These are phyloP conservation scores for Salix caprea DNA, from an alignment of 345 rosid species.

Conservation along the genomic window DNA sequence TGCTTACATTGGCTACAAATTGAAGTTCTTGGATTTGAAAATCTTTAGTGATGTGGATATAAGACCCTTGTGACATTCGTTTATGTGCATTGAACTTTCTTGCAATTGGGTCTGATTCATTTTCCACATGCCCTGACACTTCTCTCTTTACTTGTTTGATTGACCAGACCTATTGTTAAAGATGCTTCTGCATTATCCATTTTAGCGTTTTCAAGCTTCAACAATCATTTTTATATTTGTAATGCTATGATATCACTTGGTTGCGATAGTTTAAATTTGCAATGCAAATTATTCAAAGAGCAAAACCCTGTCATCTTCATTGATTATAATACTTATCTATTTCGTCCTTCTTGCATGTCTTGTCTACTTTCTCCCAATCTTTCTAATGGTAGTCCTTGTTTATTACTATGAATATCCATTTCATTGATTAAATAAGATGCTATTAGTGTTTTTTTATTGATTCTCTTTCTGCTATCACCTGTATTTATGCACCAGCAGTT, in stretches of 20 bases:
- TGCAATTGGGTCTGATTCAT: background rate
- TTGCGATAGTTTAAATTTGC: background rate
- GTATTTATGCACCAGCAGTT: background rate
- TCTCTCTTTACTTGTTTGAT: background rate
- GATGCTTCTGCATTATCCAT: background rate
- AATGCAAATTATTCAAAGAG: too few relatives aligned
- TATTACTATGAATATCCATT: background rate
- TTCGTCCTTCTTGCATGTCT: too few relatives aligned
- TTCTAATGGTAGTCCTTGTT: too few relatives aligned
- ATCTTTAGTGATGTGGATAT: background rate
- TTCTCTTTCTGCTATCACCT: background rate
- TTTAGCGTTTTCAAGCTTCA: background rate
- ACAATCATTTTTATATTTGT: background rate
- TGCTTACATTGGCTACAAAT: too few relatives aligned
- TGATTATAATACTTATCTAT: too few relatives aligned
- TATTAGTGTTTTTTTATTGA: background rate
- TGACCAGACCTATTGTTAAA: background rate
- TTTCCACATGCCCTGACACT: background rate
- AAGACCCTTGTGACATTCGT: too few relatives aligned
- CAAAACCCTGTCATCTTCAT: too few relatives aligned
- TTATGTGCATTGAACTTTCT: background rate
- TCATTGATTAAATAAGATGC: background rate
- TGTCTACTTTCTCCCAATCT: too few relatives aligned
- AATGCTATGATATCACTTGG: background rate
- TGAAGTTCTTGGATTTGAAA: background rate